These are phyloP conservation scores for Hygrophorus pudorinus DNA, from an alignment of 768 basidiomycete species.

Conservation along the genomic window DNA sequence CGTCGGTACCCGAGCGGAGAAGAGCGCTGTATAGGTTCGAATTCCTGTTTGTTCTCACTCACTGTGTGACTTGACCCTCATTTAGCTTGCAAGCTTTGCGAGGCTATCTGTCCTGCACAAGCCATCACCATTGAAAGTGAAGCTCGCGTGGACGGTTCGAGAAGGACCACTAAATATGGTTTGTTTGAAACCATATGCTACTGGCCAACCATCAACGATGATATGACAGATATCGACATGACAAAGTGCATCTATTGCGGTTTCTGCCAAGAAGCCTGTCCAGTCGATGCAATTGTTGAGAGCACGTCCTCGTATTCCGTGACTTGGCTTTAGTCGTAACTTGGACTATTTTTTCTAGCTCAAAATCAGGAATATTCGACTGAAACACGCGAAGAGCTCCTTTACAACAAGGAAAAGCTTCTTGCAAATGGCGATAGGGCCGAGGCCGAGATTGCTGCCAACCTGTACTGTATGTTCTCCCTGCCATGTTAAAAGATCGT, in stretches of 20 bases:
- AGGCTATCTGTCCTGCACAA: constrained; percentile 98
- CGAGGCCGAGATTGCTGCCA: constrained; percentile 96
- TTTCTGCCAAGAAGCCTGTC: constrained; percentile 99
- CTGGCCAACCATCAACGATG: constrained; percentile 3
- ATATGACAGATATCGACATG: constrained; percentile 87
- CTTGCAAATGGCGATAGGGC: constrained; percentile 93
- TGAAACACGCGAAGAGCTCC: constrained; percentile 94
- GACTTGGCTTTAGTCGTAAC: constrained; percentile 1
- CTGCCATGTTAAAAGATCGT: constrained; percentile 4
- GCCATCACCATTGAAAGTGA: constrained; percentile 99
- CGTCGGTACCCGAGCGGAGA: constrained; percentile 96
- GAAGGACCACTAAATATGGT: constrained; percentile 98
- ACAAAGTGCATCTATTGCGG: constrained; percentile 99
- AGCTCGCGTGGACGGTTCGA: constrained; percentile 87
- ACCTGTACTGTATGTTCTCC: constrained; percentile 55
- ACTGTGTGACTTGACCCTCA: constrained; percentile 4
- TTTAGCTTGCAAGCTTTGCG: constrained; percentile 95
- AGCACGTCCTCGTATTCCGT: constrained; percentile 42
- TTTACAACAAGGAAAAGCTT: constrained; percentile 99
- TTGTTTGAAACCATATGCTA: constrained; percentile 14
- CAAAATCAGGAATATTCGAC: constrained; percentile 98
- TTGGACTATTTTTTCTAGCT: constrained; percentile 35
- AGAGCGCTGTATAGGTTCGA: constrained; percentile 90
- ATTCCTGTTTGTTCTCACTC: not conserved
- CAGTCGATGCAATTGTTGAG: constrained; percentile 98